Conservation (phyloP, 179 eudicot genomes). For the Drosera spatulata region DNA sequence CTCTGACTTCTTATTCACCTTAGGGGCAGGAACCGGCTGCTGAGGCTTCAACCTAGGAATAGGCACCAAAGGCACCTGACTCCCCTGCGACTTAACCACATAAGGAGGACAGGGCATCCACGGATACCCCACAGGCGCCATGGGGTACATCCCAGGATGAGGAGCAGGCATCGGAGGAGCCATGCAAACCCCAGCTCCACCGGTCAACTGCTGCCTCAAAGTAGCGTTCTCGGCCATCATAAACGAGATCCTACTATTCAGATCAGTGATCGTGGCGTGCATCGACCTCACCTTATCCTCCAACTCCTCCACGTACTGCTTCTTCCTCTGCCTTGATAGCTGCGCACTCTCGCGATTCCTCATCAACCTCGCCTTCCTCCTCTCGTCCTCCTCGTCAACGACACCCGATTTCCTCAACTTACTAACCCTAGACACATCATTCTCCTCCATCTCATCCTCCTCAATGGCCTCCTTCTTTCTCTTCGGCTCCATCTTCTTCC, state of each 20-base stretch:
- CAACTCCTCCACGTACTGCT: conserved; percentile 80
- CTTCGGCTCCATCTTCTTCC: conserved; percentile 24
- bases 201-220: conserved; percentile 49
- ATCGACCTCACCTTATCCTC: conserved; percentile 82
- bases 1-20: conserved; percentile 39
- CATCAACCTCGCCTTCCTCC: conserved; percentile 64
- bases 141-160: conserved; percentile 55
- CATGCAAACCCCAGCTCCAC: conserved; percentile 25
- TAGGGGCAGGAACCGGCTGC: conserved; percentile 35
- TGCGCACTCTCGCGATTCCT: conserved; percentile 95
- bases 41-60: conserved; percentile 76
- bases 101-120: conserved; percentile 82
- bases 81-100: conserved; percentile 62
- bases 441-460: conserved; percentile 19
- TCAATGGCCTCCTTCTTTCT: conserved; percentile 37
- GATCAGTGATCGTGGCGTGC: conserved; percentile 73
- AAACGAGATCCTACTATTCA: conserved; percentile 55
- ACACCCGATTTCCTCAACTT: conserved; percentile 32
- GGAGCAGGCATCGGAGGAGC: conserved; percentile 14
- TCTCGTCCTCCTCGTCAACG: conserved; percentile 42
- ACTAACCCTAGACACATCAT: conserved; percentile 24
- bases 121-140: conserved; percentile 64
- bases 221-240: conserved; percentile 67
- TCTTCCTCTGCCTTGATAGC: conserved; percentile 86
- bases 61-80: conserved; percentile 81